phyloP scores from a whole-genome alignment of 345 rosid genomes.

The Salix udensis region DNA sequence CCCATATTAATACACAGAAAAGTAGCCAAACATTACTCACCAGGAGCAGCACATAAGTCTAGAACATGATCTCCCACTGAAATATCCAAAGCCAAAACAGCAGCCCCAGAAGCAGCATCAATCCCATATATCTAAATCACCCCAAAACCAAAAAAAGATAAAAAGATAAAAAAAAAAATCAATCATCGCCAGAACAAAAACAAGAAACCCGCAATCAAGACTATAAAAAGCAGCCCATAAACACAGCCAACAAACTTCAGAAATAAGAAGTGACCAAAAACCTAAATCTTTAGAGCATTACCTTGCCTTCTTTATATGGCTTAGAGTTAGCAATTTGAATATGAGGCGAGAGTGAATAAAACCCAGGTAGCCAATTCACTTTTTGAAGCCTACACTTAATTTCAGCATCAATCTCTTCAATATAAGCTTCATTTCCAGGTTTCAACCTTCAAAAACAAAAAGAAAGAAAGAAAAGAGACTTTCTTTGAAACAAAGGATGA shows the following conservation, averaged over 20 bases:
- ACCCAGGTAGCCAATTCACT: conserved; percentile 69
- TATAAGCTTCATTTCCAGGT: conserved; percentile 51
- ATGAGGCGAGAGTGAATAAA: conserved; percentile 69
- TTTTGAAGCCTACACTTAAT: conserved; percentile 58
- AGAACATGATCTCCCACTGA: conserved; percentile 83
- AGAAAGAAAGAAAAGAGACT: background rate
- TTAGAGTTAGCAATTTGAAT: conserved; percentile 67
- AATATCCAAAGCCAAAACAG: conserved; percentile 64
- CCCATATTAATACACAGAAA: background rate
- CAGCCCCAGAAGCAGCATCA: conserved; percentile 93
- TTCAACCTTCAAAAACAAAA: conserved; percentile 51
- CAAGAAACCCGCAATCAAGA: background rate
- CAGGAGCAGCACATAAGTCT: conserved; percentile 93
- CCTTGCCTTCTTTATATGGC: conserved; percentile 75
- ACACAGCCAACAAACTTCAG: too few relatives aligned
- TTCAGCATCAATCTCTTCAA: conserved; percentile 58
- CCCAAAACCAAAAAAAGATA: background rate
- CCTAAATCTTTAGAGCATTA: conserved; percentile 10
- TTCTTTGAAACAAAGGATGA: background rate
- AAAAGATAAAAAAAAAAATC: background rate
- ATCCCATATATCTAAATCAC: conserved; percentile 72
- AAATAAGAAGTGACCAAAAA: too few relatives aligned
- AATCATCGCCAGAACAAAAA: background rate
- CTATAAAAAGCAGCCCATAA: background rate
- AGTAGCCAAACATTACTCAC: conserved; percentile 25